phyloP scores from a whole-genome alignment of 1,284 basidiomycete species.

The Rhodotorula glutinis region DNA sequence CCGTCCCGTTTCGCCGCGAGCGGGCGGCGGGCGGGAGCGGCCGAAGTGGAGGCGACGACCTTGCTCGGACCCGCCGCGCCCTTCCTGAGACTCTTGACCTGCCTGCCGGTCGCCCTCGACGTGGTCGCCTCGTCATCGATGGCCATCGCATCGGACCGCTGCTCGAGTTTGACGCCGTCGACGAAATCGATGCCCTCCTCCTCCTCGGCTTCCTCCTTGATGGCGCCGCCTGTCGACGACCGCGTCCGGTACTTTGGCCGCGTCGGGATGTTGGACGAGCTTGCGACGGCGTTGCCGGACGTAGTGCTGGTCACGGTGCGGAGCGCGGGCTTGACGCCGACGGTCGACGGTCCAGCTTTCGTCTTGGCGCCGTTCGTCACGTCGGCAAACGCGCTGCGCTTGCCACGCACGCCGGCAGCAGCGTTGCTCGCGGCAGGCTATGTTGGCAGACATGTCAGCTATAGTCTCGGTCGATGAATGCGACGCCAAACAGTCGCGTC shows the following conservation, averaged over 20 bases:
- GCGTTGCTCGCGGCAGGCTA: slow-evolving; percentile 14
- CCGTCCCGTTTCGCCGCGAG: slow-evolving; percentile 29
- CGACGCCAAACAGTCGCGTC: not conserved
- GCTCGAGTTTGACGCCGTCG: slow-evolving; percentile 3
- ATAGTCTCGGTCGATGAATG: not conserved
- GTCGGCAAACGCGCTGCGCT: slow-evolving; percentile 35
- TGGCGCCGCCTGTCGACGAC: slow-evolving; percentile 33
- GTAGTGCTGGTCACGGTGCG: not conserved
- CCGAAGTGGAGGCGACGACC: slow-evolving; percentile 13
- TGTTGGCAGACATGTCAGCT: too few relatives aligned
- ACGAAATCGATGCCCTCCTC: slow-evolving; percentile 6
- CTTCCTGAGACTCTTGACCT: slow-evolving; percentile 17
- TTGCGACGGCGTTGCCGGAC: not conserved
- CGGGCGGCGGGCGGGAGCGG: slow-evolving; percentile 17
- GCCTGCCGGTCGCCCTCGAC: slow-evolving; percentile 15
- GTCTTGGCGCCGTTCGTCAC: slow-evolving; percentile 35
- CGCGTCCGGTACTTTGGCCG: slow-evolving; percentile 33
- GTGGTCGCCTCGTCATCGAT: slow-evolving; percentile 29
- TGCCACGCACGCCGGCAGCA: slow-evolving; percentile 13
- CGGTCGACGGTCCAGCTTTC: slow-evolving; percentile 7
- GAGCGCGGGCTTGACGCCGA: not conserved
- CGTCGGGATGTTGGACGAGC: slow-evolving; percentile 8
- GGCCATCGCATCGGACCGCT: slow-evolving; percentile 35
- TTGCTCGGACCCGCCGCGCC: slow-evolving; percentile 17
- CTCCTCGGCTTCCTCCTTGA: slow-evolving; percentile 29